Evolutionary conservation across 495 filamentous ascomycete genomes (phyloP).

Genomic region (Penicillium nucicola): DNA sequence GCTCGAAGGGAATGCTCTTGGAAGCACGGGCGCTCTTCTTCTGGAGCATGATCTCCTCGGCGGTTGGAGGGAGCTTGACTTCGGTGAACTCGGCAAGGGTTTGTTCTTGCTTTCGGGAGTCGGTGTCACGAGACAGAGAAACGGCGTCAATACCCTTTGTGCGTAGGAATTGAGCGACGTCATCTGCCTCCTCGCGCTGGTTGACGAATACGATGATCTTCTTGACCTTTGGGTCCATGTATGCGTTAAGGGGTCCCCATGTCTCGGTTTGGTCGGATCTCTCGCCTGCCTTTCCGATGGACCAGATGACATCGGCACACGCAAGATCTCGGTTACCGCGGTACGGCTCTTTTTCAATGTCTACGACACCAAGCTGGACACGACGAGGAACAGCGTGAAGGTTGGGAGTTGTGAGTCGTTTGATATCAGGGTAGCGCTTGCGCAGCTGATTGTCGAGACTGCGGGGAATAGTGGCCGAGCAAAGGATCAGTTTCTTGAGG

Average conservation of each 20-base stretch:
- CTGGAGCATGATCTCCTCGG: conserved; percentile 36
- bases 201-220: conserved; percentile 97
- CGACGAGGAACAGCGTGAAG: conserved; percentile 93
- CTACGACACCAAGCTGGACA: conserved; percentile 90
- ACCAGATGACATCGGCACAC: conserved; percentile 91
- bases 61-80: conserved; percentile 39
- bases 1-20: conserved; percentile 31
- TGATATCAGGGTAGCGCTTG: conserved; percentile 75
- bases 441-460: conserved; percentile 81
- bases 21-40: conserved; percentile 30
- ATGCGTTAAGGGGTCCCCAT: conserved; percentile 27
- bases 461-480: conserved; percentile 92
- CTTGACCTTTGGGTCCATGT: conserved; percentile 59
- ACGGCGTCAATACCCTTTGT: conserved; percentile 85
- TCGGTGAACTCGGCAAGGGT: conserved; percentile 76
- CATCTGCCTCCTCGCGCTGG: conserved; percentile 81
- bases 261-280: conserved; percentile 20
- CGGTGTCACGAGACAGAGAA: conserved; percentile 77
- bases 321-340: conserved; percentile 85
- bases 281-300: conserved; percentile 76
- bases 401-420: conserved; percentile 86
- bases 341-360: conserved; percentile 85
- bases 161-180: conserved; percentile 74
- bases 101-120: conserved; percentile 66
- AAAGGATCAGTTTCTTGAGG: conserved; percentile 85